phyloP scores from a whole-genome alignment of 1,139 yeast species.

The Suhomyces anneliseae region DNA sequence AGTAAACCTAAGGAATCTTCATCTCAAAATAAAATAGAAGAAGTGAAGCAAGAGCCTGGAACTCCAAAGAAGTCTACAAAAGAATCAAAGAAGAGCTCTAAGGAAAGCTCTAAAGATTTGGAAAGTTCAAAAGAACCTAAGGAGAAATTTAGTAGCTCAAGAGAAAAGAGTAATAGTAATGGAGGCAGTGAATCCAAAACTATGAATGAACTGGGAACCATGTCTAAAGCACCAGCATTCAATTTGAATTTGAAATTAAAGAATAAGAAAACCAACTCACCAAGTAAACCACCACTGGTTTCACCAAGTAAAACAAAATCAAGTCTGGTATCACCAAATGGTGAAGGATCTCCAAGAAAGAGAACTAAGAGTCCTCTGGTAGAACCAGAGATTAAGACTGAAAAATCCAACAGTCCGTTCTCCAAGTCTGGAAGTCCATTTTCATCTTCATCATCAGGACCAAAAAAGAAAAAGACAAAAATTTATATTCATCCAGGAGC shows the following conservation, averaged over 20 bases:
- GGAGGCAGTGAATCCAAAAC: background rate
- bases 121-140: background rate
- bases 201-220: background rate
- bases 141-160: background rate
- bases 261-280: background rate
- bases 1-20: background rate
- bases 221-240: background rate
- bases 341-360: background rate
- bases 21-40: background rate
- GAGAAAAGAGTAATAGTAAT: background rate
- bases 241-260: background rate
- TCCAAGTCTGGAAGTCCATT: slow-evolving; percentile 28
- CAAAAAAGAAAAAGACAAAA: slow-evolving; percentile 24
- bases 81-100: background rate
- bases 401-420: slow-evolving; percentile 15
- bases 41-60: background rate
- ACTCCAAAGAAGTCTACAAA: background rate
- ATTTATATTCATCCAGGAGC: slow-evolving; percentile 24
- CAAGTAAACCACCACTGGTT: background rate
- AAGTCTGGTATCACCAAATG: background rate
- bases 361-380: slow-evolving; percentile 15
- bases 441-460: slow-evolving; percentile 13
- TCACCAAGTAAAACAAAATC: background rate
- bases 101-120: background rate
- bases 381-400: slow-evolving; percentile 17